Conservation (phyloP, 2,329 filamentous ascomycete genomes). For the Beauveria sp. region DNA sequence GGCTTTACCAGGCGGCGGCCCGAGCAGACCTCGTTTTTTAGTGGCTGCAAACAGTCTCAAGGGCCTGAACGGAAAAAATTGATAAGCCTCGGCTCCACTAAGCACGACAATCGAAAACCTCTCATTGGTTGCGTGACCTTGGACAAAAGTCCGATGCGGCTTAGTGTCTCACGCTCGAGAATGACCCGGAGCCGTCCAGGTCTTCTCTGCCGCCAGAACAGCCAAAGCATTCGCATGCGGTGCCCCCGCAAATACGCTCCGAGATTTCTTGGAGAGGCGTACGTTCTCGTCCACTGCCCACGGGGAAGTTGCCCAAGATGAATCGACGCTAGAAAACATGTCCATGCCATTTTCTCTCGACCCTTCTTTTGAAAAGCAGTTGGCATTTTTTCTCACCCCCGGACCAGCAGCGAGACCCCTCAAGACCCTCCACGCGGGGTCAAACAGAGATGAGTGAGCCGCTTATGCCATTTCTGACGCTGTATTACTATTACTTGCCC, state of each 20-base stretch:
- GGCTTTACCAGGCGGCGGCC: background rate
- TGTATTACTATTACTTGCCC: background rate
- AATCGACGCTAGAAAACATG: slow-evolving; percentile 1
- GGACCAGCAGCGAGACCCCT: background rate
- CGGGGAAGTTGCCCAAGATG: background rate
- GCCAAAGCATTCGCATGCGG: background rate
- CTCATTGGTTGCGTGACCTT: background rate
- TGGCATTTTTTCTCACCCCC: background rate
- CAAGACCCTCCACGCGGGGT: background rate
- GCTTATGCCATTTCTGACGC: slow-evolving; percentile 8
- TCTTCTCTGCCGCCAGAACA: background rate
- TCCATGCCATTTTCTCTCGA: background rate
- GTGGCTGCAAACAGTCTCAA: background rate
- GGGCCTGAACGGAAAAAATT: background rate
- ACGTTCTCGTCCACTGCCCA: background rate
- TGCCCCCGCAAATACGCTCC: background rate
- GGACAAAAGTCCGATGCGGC: background rate
- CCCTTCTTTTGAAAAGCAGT: background rate
- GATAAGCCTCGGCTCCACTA: background rate
- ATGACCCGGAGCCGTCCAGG: slow-evolving; percentile 10
- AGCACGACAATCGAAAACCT: background rate
- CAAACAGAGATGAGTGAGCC: background rate
- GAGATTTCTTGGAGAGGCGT: slow-evolving; percentile 1
- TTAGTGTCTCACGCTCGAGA: slow-evolving; percentile 10
- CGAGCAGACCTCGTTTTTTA: background rate